phyloP scores from a whole-genome alignment of 139 green algal species.

The Coelastrella sp. region DNA sequence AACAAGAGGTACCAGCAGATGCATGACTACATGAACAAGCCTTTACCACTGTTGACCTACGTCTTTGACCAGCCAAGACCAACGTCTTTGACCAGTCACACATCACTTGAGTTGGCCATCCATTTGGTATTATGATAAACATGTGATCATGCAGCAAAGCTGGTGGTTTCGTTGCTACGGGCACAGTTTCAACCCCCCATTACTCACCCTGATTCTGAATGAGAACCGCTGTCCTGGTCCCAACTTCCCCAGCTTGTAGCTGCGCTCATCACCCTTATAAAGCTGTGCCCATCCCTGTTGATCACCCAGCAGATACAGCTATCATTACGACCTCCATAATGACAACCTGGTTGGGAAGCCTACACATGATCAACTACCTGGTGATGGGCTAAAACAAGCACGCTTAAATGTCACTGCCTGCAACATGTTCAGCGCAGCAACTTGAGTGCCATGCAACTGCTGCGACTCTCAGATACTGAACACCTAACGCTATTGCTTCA shows the following conservation, averaged over 20 bases:
- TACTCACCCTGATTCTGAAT: constrained; percentile 30
- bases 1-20: not conserved
- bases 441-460: not conserved
- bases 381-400: too few relatives aligned
- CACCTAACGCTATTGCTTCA: not conserved
- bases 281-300: constrained; percentile 66
- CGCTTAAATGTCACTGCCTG: too few relatives aligned
- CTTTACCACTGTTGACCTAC: too few relatives aligned
- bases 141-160: not conserved
- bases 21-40: not conserved
- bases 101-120: too few relatives aligned
- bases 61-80: too few relatives aligned
- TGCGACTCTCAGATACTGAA: not conserved
- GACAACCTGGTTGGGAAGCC: too few relatives aligned
- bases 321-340: too few relatives aligned
- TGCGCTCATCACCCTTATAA: constrained; percentile 66
- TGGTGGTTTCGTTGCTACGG: too few relatives aligned
- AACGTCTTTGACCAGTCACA: too few relatives aligned
- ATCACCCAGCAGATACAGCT: too few relatives aligned
- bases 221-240: constrained; percentile 29
- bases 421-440: not conserved
- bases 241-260: constrained; percentile 56
- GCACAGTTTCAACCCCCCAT: too few relatives aligned
- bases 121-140: too few relatives aligned
- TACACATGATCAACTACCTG: not conserved